Conservation (phyloP, 495 filamentous ascomycete genomes). For the Penicillium egyptiacum region DNA sequence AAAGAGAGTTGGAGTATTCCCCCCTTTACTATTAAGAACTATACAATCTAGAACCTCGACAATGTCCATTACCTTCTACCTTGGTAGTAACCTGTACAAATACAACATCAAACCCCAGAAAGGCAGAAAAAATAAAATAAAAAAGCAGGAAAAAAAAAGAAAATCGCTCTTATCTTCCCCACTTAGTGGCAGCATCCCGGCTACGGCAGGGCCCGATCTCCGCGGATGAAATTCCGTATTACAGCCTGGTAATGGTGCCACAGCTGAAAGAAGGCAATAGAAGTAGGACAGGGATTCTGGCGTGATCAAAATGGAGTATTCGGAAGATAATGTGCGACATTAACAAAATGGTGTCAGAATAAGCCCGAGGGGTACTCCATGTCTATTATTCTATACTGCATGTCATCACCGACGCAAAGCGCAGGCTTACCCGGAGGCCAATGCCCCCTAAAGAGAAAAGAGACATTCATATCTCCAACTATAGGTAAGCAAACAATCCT, state of each 20-base stretch:
- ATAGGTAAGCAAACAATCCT: neutral
- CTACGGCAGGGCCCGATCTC: conserved; percentile 27
- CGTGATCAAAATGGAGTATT: no score
- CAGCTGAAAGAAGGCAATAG: neutral
- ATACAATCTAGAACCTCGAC: conserved; percentile 5
- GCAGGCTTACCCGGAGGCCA: neutral
- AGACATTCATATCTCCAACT: neutral
- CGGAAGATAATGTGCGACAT: no score
- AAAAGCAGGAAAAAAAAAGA: neutral
- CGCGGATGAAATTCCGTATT: conserved; percentile 16
- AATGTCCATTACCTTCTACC: neutral
- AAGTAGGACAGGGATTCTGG: neutral
- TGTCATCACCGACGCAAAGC: neutral
- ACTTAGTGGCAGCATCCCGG: conserved; percentile 16
- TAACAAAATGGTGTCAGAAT: neutral
- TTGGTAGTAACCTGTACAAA: neutral
- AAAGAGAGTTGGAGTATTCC: neutral
- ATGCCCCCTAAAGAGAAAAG: neutral
- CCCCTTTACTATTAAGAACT: no score
- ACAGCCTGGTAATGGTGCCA: neutral
- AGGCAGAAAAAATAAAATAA: neutral
- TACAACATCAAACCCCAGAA: neutral
- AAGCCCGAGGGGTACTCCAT: neutral
- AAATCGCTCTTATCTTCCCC: conserved; percentile 14
- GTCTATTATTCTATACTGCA: neutral